Base-by-base conservation (phyloP, 768 basidiomycete species). In the Nidula microcarpa region DNA sequence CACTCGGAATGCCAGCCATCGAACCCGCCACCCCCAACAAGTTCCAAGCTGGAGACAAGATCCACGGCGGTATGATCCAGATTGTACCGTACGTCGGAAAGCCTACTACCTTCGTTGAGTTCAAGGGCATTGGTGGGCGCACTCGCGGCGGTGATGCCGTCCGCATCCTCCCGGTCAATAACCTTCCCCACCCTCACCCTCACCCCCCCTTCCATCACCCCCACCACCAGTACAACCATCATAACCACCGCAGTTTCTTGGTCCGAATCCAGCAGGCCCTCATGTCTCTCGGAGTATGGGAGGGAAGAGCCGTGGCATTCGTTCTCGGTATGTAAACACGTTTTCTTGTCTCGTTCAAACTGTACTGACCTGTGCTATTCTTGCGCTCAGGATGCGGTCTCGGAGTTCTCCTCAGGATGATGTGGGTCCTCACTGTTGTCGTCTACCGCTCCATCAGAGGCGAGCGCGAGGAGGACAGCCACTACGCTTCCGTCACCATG, bases 271-370 rank as follows among this genome's bases (percentile, higher is more conserved):
- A 85, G 61, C 70, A 69, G 51, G 86, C 89, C 2, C 68, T 92
- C 51, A 82, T 82, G 73, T 67, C 79, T 6, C 80, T 93, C 13
- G 87, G 89, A 10, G 82, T 82, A 16, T 92, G 91, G 89, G 91
- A 93, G 68, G 89, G 89, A 49, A 77, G 89, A 48, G 83, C 84
- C 8, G 85, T 93, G 13, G 85, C 91, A 3, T 93, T 93, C 55
- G 90, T 93, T 53, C 78, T 93, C 14, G 91, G 90, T 75, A 50
- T 49, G 67, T 60, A 17, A 52, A 16, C 43, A 37, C 35, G 46
- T 32, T 17, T 16, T 43, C 32, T 50, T n/a, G 39, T 47, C 44
- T 43, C 30, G 45, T 8, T 5, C 16, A 33, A 48, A 46, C 33
- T 53, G 32, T 60, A 41, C 44, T 47, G 14, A 39, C 43, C 44